phyloP scores from a whole-genome alignment of 106 monocot genomes.

The Iris macrosiphon region DNA sequence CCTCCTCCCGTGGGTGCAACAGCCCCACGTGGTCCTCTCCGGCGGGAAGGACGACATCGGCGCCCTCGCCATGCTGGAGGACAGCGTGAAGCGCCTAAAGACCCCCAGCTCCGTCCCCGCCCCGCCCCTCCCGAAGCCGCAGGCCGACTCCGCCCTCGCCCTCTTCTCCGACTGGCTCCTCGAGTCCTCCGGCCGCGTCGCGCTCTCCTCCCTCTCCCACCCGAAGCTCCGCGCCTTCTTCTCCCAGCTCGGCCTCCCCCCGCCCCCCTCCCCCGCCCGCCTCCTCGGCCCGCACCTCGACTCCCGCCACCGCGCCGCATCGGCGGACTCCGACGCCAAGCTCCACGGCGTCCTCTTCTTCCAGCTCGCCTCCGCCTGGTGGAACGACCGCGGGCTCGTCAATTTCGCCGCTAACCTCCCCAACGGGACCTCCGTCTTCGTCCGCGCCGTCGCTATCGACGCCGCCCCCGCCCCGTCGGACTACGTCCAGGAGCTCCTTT shows the following conservation, averaged over 20 bases:
- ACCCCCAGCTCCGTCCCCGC: conserved; percentile 23
- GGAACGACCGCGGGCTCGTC: conserved; percentile 20
- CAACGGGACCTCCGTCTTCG: conserved; percentile 42
- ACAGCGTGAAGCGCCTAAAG: conserved; percentile 41
- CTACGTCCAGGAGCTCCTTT: conserved; percentile 55
- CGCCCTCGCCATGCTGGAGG: conserved; percentile 53
- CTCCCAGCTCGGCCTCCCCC: conserved; percentile 37
- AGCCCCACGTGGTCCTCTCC: conserved; percentile 27
- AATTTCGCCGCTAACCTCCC: conserved; percentile 39
- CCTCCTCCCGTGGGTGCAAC: neutral
- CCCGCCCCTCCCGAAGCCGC: conserved; percentile 20
- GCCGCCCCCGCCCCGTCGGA: conserved; percentile 16
- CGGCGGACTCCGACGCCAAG: conserved; percentile 23
- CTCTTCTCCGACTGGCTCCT: conserved; percentile 39
- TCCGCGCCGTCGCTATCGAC: conserved; percentile 24
- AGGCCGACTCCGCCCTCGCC: conserved; percentile 26
- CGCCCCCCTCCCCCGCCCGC: conserved; percentile 12
- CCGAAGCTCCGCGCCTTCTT: conserved; percentile 43
- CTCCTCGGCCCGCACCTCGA: conserved; percentile 30
- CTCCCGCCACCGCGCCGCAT: conserved; percentile 18
- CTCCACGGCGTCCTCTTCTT: conserved; percentile 46
- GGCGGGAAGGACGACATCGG: conserved; percentile 57
- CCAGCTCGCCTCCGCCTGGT: conserved; percentile 41
- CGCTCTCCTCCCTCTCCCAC: conserved; percentile 30
- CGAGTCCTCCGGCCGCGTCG: conserved; percentile 32